Conservation (phyloP, 805 yeast species). For the Candida nitratophila region DNA sequence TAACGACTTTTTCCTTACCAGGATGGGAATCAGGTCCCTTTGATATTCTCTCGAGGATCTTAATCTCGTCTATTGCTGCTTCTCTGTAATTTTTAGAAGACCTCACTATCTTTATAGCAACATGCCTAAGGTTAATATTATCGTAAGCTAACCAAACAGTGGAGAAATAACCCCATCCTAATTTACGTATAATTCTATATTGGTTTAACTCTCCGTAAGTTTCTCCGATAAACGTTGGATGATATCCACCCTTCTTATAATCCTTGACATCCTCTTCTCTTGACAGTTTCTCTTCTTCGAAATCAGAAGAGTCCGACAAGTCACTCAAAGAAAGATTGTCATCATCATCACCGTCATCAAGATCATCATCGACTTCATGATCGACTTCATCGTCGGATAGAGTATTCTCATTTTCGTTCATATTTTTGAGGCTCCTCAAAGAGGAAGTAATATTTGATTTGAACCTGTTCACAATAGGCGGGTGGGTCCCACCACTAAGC, state of each 20-base stretch:
- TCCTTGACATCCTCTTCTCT: constrained; percentile 46
- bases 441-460: constrained; percentile 1
- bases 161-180: constrained; percentile 70
- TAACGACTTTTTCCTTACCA: constrained; percentile 47
- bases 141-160: constrained; percentile 63
- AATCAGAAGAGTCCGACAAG: constrained; percentile 13
- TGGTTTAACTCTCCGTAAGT: constrained; percentile 36
- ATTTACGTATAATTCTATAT: constrained; percentile 44
- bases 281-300: constrained; percentile 20
- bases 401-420: neutral
- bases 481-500: too few species aligned
- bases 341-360: neutral
- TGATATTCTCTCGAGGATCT: constrained; percentile 33
- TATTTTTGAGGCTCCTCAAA: neutral
- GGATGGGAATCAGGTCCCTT: constrained; percentile 31
- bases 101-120: constrained; percentile 57
- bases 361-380: neutral
- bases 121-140: constrained; percentile 32
- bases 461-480: neutral
- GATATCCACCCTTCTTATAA: constrained; percentile 58
- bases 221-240: constrained; percentile 54
- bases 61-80: constrained; percentile 61
- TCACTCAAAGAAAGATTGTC: neutral
- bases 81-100: constrained; percentile 46
- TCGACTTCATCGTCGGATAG: neutral